These are phyloP conservation scores for Oehlia diaphana DNA, from an alignment of 192 early-diverging fungal species.

Conservation along the genomic window DNA sequence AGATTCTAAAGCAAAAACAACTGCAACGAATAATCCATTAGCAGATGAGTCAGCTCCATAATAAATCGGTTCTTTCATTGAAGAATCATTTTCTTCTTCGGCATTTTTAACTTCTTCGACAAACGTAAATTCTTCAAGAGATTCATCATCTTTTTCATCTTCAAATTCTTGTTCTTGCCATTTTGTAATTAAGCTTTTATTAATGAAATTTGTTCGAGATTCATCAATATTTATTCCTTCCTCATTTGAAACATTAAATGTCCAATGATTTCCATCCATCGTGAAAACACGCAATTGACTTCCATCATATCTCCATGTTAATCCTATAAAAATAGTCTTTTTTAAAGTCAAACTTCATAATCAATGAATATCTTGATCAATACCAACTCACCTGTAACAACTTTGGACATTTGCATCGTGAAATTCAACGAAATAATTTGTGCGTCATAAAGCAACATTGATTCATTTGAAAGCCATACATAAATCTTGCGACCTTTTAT, in stretches of 20 bases:
- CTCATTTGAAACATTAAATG: not conserved
- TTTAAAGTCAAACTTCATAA: not conserved
- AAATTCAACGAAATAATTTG: not conserved
- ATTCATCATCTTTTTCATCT: constrained; percentile 4
- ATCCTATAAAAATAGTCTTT: not conserved
- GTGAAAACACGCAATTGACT: constrained; percentile 1
- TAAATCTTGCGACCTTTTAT: constrained; percentile 15
- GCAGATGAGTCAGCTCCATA: constrained; percentile 5
- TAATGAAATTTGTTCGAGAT: constrained; percentile 1
- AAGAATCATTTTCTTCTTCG: not conserved
- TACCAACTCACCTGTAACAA: not conserved
- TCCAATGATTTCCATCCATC: constrained; percentile 4
- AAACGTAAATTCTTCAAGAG: not conserved
- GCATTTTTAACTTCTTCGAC: not conserved
- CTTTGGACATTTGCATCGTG: constrained; percentile 3
- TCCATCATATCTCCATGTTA: constrained; percentile 22
- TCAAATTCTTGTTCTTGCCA: constrained; percentile 13
- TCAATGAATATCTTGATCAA: not conserved
- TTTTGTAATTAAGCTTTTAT: not conserved
- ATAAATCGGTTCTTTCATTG: not conserved
- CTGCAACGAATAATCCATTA: not conserved
- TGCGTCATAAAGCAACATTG: not conserved
- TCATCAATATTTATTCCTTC: not conserved
- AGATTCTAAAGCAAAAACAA: constrained; percentile 10
- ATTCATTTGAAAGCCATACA: not conserved